phyloP scores from a whole-genome alignment of 1,139 yeast genomes.

The Pichia sp. region DNA sequence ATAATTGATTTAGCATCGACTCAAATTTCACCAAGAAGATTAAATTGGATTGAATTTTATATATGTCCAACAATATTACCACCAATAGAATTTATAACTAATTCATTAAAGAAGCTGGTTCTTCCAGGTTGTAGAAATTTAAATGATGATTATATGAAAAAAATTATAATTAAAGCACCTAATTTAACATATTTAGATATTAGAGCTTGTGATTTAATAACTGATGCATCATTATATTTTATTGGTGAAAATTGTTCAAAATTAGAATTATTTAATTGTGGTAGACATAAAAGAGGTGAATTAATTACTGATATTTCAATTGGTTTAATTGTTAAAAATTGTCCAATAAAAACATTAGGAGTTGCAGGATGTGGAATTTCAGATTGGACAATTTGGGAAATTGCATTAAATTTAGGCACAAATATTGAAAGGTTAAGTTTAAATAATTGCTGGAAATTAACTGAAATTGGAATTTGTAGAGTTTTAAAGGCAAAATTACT shows the following conservation, averaged over 20 bases:
- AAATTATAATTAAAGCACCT: conserved; percentile 51
- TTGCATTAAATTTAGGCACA: conserved; percentile 55
- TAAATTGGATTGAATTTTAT: conserved; percentile 71
- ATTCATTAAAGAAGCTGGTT: conserved; percentile 47
- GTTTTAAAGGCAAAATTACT: conserved; percentile 51
- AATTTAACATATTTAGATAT: conserved; percentile 61
- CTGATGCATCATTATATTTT: conserved; percentile 67
- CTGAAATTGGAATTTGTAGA: conserved; percentile 62
- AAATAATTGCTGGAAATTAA: conserved; percentile 63
- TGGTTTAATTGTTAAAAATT: conserved; percentile 48
- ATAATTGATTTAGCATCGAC: conserved; percentile 37
- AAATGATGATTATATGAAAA: conserved; percentile 51
- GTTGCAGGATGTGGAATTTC: conserved; percentile 81
- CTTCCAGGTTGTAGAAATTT: conserved; percentile 71
- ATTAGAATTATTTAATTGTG: conserved; percentile 60
- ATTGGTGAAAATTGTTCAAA: conserved; percentile 55
- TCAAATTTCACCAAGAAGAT: conserved; percentile 38
- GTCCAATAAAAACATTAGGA: conserved; percentile 64
- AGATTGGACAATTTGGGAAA: conserved; percentile 75
- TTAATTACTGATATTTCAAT: conserved; percentile 68
- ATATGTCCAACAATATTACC: conserved; percentile 75
- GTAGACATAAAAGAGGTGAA: conserved; percentile 67
- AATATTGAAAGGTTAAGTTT: conserved; percentile 63
- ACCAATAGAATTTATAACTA: conserved; percentile 35
- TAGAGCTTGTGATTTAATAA: conserved; percentile 75